phyloP scores from a whole-genome alignment of 371 early-diverging fungal genomes.

The Mucor velutinosus region DNA sequence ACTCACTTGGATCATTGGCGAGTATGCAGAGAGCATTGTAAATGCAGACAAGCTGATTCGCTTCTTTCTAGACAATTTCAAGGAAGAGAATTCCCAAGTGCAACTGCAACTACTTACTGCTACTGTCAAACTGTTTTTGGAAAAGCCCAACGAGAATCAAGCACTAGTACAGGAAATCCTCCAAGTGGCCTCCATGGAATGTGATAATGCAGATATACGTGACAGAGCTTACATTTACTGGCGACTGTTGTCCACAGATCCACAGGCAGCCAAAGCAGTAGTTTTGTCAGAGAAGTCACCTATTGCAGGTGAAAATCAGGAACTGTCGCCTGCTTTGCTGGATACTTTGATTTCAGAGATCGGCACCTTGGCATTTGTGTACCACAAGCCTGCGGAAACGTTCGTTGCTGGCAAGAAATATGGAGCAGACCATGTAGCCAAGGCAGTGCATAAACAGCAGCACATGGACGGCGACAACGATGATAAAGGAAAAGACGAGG shows the following conservation, averaged over 20 bases:
- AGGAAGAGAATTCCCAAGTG: constrained; percentile 66
- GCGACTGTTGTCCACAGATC: constrained; percentile 93
- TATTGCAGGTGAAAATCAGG: constrained; percentile 81
- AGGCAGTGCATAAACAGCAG: constrained; percentile 7
- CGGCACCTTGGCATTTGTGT: constrained; percentile 88
- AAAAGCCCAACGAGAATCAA: constrained; percentile 84
- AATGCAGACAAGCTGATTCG: constrained; percentile 84
- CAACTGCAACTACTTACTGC: constrained; percentile 90
- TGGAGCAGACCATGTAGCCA: constrained; percentile 60
- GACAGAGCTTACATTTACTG: constrained; percentile 97
- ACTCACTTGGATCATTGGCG: constrained; percentile 96
- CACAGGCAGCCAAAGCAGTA: constrained; percentile 79
- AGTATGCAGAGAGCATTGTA: constrained; percentile 91
- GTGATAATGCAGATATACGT: constrained; percentile 94
- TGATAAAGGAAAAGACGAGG: constrained; percentile 50
- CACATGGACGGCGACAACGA: neutral
- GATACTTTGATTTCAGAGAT: constrained; percentile 90
- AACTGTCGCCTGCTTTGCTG: constrained; percentile 78
- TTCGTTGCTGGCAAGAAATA: constrained; percentile 72
- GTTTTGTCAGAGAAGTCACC: constrained; percentile 91
- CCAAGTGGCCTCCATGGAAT: constrained; percentile 85
- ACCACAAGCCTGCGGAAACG: constrained; percentile 88
- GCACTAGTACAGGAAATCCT: constrained; percentile 85
- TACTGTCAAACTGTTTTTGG: constrained; percentile 89
- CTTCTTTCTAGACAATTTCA: constrained; percentile 68